These are phyloP conservation scores for Yamagishiella unicocca DNA, from an alignment of 139 green algal genomes.

Conservation along the genomic window DNA sequence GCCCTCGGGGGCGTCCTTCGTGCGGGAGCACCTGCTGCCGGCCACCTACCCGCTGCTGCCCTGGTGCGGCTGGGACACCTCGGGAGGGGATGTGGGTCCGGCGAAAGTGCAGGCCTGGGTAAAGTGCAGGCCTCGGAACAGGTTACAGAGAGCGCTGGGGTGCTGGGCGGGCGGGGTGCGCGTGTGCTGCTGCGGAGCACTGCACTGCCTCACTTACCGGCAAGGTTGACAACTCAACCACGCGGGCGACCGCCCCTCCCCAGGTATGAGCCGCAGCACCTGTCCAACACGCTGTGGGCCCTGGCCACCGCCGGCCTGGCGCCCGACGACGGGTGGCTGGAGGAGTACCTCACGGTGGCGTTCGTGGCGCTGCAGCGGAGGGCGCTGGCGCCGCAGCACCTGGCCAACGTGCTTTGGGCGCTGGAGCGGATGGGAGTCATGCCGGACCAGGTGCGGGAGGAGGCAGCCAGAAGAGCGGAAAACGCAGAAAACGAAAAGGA, in stretches of 20 bases:
- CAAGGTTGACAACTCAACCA: too few relatives aligned
- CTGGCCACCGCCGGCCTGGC: slow-evolving; percentile 47
- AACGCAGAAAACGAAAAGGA: too few relatives aligned
- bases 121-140: too few relatives aligned
- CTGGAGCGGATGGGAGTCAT: slow-evolving; percentile 51
- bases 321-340: slow-evolving; percentile 55
- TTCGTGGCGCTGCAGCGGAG: slow-evolving; percentile 8
- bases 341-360: slow-evolving; percentile 35
- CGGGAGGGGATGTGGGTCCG: too few relatives aligned
- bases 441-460: slow-evolving; percentile 37
- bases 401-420: slow-evolving; percentile 61
- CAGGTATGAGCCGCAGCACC: slow-evolving; percentile 55
- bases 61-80: slow-evolving; percentile 34
- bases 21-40: slow-evolving; percentile 47
- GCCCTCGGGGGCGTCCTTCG: not conserved
- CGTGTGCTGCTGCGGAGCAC: too few relatives aligned
- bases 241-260: too few relatives aligned
- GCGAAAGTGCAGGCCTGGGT: too few relatives aligned
- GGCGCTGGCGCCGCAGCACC: slow-evolving; percentile 50
- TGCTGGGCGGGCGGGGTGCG: too few relatives aligned
- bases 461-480: not conserved
- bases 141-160: too few relatives aligned
- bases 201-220: too few relatives aligned
- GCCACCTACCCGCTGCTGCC: slow-evolving; percentile 31
- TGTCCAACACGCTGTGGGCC: slow-evolving; percentile 63